Evolutionary conservation across 257 asterid genomes (phyloP).

Genomic region (Solanum chiquidenum): DNA sequence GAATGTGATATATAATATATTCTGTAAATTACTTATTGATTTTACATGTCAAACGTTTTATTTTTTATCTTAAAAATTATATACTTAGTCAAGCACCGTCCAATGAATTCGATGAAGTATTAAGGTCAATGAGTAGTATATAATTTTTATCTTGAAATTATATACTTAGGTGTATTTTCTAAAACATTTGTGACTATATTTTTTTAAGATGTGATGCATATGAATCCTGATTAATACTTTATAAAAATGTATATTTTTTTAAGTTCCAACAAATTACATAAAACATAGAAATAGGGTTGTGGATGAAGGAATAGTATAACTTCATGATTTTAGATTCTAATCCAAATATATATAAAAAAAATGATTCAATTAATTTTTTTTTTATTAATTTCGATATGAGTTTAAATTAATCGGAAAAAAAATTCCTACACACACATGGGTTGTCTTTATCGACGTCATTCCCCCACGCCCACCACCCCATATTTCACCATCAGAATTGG

Average conservation of each 20-base stretch:
- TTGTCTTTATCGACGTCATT: background rate
- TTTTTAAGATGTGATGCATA: background rate
- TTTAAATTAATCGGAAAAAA: background rate
- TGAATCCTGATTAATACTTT: background rate
- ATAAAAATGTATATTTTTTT: background rate
- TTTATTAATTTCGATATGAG: rapidly evolving
- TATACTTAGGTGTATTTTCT: background rate
- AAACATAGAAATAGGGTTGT: background rate
- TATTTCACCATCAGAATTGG: background rate
- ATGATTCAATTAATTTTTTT: background rate
- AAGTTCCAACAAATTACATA: background rate
- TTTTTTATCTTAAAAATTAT: background rate
- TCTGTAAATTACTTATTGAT: background rate
- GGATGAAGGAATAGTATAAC: background rate
- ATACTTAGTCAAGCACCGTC: background rate
- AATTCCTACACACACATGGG: background rate
- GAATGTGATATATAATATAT: background rate
- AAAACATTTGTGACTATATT: background rate
- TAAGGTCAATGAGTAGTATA: background rate
- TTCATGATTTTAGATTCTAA: background rate
- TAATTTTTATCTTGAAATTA: background rate
- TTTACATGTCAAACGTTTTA: background rate
- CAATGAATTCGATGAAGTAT: background rate
- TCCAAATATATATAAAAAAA: too few relatives aligned
- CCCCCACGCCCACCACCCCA: background rate